phyloP scores from a whole-genome alignment of 2,329 filamentous ascomycete species.

The Penicillium sp. region DNA sequence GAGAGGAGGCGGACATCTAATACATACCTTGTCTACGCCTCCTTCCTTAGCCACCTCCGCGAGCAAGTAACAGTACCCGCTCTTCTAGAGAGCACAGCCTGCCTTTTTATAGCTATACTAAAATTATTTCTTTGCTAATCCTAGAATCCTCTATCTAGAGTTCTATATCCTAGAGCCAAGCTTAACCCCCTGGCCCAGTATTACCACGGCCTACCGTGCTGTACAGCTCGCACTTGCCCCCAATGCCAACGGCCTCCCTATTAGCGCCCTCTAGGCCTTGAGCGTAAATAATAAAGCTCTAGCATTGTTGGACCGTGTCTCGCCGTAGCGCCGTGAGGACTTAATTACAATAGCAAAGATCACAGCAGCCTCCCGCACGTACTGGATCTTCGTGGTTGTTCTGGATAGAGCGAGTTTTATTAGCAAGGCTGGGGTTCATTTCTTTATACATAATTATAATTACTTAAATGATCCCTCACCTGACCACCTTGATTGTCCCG shows the following conservation, averaged over 20 bases:
- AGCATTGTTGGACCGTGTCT: constrained; percentile 2
- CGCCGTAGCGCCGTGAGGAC: background rate
- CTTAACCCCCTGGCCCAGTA: constrained; percentile 10
- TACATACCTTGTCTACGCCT: constrained; percentile 23
- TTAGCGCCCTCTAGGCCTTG: constrained; percentile 22
- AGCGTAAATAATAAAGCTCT: background rate
- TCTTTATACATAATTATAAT: constrained; percentile 17
- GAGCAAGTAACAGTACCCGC: background rate
- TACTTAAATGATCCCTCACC: too few relatives aligned
- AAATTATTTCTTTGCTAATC: constrained; percentile 14
- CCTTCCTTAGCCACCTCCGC: constrained; percentile 20
- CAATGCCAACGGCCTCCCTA: constrained; percentile 9
- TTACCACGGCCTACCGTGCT: too few relatives aligned
- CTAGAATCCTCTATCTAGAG: constrained; percentile 18
- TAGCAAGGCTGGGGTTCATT: constrained; percentile 21
- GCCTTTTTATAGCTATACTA: constrained; percentile 17
- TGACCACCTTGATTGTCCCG: background rate
- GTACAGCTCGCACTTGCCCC: constrained; percentile 12
- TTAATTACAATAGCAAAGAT: constrained; percentile 1
- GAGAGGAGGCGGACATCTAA: constrained; percentile 19
- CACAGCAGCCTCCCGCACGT: background rate
- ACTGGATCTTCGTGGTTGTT: constrained; percentile 19
- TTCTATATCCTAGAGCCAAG: constrained; percentile 20
- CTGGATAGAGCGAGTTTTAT: constrained; percentile 23
- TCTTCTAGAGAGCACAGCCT: constrained; percentile 18